Conservation (phyloP, 345 rosid species). For the Triadica sebifera region DNA sequence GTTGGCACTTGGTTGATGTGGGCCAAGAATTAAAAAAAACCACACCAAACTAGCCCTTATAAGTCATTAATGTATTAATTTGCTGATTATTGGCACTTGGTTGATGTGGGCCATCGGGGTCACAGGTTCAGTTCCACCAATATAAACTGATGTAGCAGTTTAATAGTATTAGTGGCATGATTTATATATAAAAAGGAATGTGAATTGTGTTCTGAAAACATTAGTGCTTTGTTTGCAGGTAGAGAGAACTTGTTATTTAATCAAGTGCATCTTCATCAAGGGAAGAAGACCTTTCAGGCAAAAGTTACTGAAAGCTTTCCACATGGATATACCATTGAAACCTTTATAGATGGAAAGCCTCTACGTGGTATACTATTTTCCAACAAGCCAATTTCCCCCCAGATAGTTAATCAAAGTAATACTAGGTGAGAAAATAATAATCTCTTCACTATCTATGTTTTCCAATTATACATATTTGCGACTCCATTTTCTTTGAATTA, state of each 20-base stretch:
- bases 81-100: neutral
- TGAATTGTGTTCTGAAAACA: constrained; percentile 1
- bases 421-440: constrained; percentile 42
- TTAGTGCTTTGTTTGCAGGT: constrained; percentile 41
- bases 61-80: no score
- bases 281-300: constrained; percentile 81
- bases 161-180: neutral
- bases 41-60: no score
- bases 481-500: neutral
- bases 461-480: neutral
- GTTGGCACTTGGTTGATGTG: no score
- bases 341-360: constrained; percentile 79
- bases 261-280: constrained; percentile 44
- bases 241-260: constrained; percentile 42
- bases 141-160: neutral
- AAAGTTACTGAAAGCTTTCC: constrained; percentile 67
- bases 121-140: neutral
- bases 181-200: neutral
- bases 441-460: constrained; percentile 13
- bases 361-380: constrained; percentile 80
- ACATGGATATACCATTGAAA: constrained; percentile 78
- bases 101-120: neutral
- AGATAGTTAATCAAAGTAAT: constrained; percentile 30
- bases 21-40: neutral
- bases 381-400: constrained; percentile 49